Percentiles rank a stretch among this genome's conserved stretches.
Conservation (phyloP, 805 yeast species). For the Kluyveromyces lactis region DNA sequence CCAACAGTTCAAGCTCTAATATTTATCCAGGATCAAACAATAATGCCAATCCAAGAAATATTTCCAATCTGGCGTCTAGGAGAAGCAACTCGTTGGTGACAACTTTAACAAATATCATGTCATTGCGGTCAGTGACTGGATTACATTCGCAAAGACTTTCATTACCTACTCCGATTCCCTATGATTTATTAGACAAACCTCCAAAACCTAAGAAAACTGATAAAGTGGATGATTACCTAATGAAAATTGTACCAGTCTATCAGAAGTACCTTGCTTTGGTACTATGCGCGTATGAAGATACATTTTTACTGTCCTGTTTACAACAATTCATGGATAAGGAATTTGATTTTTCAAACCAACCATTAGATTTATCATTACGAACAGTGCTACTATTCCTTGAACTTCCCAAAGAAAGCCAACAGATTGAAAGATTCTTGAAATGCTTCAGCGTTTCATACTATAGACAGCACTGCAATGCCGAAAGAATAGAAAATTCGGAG, state of each 20-base stretch:
- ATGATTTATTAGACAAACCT: conserved; percentile 18
- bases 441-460: conserved; percentile 48
- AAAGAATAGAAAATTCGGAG: not conserved
- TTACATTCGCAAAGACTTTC: conserved; percentile 9
- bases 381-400: conserved; percentile 49
- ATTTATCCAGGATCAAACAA: not conserved
- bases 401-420: conserved; percentile 67
- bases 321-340: conserved; percentile 21
- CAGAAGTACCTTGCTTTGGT: conserved; percentile 27
- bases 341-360: conserved; percentile 45
- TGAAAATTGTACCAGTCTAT: conserved; percentile 21
- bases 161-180: conserved; percentile 8
- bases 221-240: conserved; percentile 21
- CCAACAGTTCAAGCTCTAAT: conserved; percentile 2
- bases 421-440: conserved; percentile 59
- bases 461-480: conserved; percentile 14
- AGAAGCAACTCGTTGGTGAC: conserved; percentile 33
- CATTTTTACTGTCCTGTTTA: conserved; percentile 23
- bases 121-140: conserved; percentile 23
- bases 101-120: conserved; percentile 31
- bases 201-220: conserved; percentile 26
- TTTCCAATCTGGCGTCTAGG: conserved; percentile 12
- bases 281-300: conserved; percentile 23
- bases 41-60: not conserved
- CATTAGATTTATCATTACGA: conserved; percentile 59